phyloP scores from a whole-genome alignment of 2,329 filamentous ascomycete species.

The Ophiocordyceps camponoti-rufipedis region DNA sequence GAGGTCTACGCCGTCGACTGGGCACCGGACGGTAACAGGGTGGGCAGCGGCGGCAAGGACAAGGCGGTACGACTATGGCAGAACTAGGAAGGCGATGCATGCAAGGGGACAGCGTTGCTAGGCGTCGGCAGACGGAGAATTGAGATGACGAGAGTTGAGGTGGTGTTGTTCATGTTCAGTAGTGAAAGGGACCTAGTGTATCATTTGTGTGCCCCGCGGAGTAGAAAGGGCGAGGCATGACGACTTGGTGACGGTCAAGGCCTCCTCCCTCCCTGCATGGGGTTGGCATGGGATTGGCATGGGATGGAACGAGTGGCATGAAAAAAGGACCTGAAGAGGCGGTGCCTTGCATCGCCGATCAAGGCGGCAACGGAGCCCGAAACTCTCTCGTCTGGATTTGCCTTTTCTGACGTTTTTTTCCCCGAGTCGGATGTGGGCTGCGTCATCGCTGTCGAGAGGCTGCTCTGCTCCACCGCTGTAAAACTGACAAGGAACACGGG shows the following conservation, averaged over 20 bases:
- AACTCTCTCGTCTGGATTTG: not conserved
- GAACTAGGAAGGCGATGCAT: conserved; percentile 28
- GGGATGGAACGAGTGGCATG: no score
- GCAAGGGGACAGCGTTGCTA: not conserved
- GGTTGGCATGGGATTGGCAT: not conserved
- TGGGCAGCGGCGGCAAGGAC: conserved; percentile 85
- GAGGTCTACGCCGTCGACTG: conserved; percentile 92
- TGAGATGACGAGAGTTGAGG: not conserved
- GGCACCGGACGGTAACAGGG: conserved; percentile 76
- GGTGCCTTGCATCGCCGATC: no score
- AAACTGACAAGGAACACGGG: no score
- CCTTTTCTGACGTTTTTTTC: not conserved
- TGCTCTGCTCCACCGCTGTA: no score
- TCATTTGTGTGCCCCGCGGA: not conserved
- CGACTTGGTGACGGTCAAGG: no score
- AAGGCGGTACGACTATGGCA: conserved; percentile 56
- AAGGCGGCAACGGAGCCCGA: no score
- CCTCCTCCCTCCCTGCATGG: not conserved
- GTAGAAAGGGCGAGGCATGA: not conserved
- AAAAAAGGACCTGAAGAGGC: no score
- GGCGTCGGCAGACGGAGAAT: no score
- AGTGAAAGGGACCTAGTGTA: no score
- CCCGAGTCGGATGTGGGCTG: not conserved
- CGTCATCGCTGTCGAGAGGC: not conserved
- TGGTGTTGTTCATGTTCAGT: not conserved